Percentiles rank a stretch among this genome's conserved stretches.
Conservation (phyloP, 768 basidiomycete genomes). For the Hypholoma fasciculare region DNA sequence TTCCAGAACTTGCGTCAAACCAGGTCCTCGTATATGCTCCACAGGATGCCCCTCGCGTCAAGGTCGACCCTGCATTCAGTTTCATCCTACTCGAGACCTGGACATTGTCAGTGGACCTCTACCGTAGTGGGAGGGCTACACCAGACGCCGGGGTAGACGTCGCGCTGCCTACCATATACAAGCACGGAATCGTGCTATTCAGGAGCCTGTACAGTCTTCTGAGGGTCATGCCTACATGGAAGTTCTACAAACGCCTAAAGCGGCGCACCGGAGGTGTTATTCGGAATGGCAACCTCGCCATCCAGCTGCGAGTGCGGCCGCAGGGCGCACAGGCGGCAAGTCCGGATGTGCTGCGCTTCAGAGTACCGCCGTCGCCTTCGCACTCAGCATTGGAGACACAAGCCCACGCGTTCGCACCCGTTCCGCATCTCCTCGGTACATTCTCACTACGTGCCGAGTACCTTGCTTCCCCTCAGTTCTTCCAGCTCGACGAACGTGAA, state of each 20-base stretch:
- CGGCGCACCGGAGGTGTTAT: constrained; percentile 34
- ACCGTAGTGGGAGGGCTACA: constrained; percentile 20
- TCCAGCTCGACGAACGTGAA: constrained; percentile 77
- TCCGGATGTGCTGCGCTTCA: constrained; percentile 35
- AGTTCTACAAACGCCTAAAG: constrained; percentile 61
- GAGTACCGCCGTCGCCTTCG: constrained; percentile 38
- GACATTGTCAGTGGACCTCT: constrained; percentile 46
- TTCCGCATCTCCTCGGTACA: constrained; percentile 68
- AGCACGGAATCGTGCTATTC: constrained; percentile 82
- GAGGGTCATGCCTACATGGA: constrained; percentile 77
- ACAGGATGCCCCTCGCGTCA: constrained; percentile 57
- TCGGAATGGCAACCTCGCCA: constrained; percentile 26
- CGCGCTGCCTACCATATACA: constrained; percentile 77
- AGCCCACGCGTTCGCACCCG: constrained; percentile 61
- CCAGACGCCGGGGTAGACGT: constrained; percentile 42
- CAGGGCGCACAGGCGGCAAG: constrained; percentile 16
- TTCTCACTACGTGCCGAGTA: constrained; percentile 65
- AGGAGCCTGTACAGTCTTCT: constrained; percentile 74
- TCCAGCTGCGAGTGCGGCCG: constrained; percentile 26
- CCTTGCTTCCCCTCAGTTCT: constrained; percentile 58
- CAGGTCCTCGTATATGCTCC: constrained; percentile 71
- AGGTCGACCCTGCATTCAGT: constrained; percentile 68
- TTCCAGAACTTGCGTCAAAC: constrained; percentile 70
- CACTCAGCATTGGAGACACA: constrained; percentile 43
- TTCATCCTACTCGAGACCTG: constrained; percentile 76